Evolutionary conservation across 257 asterid genomes (phyloP).

Genomic region (Thymus mandschuricus): DNA sequence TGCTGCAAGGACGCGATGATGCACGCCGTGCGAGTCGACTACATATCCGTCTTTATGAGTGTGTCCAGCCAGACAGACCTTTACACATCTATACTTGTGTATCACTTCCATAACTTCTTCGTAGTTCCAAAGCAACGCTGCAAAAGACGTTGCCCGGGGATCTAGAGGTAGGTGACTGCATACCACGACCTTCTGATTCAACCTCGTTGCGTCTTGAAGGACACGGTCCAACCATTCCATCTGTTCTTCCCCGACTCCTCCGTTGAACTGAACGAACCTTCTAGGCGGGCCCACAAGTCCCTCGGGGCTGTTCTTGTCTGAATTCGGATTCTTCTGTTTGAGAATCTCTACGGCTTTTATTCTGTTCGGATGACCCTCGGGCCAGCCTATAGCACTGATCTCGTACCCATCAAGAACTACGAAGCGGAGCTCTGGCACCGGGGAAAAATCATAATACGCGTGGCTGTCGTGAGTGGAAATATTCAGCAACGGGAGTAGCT

Average conservation of each 20-base stretch:
- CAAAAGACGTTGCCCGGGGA: slow-evolving; percentile 56
- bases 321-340: slow-evolving; percentile 72
- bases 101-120: slow-evolving; percentile 89
- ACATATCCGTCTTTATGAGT: slow-evolving; percentile 76
- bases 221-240: slow-evolving; percentile 78
- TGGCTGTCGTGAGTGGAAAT: slow-evolving; percentile 43
- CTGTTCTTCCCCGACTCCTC: slow-evolving; percentile 86
- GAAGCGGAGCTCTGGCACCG: slow-evolving; percentile 70
- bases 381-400: slow-evolving; percentile 90
- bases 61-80: slow-evolving; percentile 87
- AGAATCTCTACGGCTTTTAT: slow-evolving; percentile 60
- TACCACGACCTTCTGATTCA: slow-evolving; percentile 71
- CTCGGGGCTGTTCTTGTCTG: slow-evolving; percentile 84
- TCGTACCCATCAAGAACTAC: slow-evolving; percentile 88
- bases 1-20: slow-evolving; percentile 89
- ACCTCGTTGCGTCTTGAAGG: slow-evolving; percentile 61
- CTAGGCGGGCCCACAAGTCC: slow-evolving; percentile 75
- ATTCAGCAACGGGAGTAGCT: slow-evolving; percentile 69
- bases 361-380: slow-evolving; percentile 70
- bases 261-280: slow-evolving; percentile 88
- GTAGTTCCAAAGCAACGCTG: slow-evolving; percentile 78
- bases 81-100: slow-evolving; percentile 75
- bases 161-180: slow-evolving; percentile 86
- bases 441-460: slow-evolving; percentile 91
- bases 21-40: slow-evolving; percentile 75